A percentile compares a stretch with the other conserved stretches of the same genome.
phyloP scores from a whole-genome alignment of 2,329 filamentous ascomycete genomes.

The Aspergillus sp. region DNA sequence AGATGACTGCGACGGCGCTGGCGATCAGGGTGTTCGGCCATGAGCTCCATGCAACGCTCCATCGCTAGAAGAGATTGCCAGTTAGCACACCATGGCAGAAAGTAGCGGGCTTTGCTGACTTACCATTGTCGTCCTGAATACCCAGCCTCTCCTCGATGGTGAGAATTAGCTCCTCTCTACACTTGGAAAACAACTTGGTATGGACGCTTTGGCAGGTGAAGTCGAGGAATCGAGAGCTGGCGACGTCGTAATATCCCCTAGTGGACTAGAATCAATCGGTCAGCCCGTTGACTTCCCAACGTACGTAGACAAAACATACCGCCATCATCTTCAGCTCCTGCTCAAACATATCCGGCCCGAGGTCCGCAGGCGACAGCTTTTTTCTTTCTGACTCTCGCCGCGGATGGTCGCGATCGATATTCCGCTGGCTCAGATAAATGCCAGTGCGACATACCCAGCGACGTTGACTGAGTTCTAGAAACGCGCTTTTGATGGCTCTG shows the following conservation, averaged over 20 bases:
- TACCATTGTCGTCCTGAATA: constrained; percentile 33
- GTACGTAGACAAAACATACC: constrained; percentile 26
- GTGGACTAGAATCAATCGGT: constrained; percentile 27
- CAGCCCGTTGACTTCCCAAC: background rate
- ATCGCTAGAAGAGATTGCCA: constrained; percentile 21
- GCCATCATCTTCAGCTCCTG: constrained; percentile 45
- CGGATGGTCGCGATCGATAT: constrained; percentile 20
- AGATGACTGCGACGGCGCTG: constrained; percentile 32
- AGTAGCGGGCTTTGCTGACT: constrained; percentile 2
- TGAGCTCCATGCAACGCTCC: constrained; percentile 35
- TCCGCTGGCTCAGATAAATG: constrained; percentile 13
- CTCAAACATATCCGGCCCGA: constrained; percentile 34
- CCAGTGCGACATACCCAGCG: constrained; percentile 22
- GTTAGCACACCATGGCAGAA: background rate
- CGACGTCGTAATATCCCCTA: constrained; percentile 41
- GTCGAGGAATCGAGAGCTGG: constrained; percentile 40
- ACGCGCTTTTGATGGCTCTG: constrained; percentile 15
- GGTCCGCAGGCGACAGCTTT: constrained; percentile 25
- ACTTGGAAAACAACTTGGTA: constrained; percentile 37
- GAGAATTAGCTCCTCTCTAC: constrained; percentile 30
- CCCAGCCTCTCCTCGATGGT: constrained; percentile 31
- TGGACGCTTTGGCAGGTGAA: constrained; percentile 38
- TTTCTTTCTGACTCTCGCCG: constrained; percentile 20
- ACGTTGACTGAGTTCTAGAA: constrained; percentile 10
- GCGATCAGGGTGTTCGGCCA: constrained; percentile 38